Conservation (phyloP, 495 filamentous ascomycete species). For the Neurospora sp. region DNA sequence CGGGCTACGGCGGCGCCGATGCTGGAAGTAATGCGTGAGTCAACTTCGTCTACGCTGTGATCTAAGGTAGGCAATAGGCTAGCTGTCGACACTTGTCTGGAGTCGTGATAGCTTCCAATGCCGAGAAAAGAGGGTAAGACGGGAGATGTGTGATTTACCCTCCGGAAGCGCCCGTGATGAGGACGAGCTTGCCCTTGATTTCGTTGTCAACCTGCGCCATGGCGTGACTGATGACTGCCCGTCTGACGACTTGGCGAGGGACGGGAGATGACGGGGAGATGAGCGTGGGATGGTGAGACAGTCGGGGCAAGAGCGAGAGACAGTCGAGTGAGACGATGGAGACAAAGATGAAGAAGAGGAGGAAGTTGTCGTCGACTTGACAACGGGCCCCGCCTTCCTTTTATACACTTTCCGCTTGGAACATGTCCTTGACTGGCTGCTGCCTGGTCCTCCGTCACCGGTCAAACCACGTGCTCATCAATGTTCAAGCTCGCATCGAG, state of each 20-base stretch:
- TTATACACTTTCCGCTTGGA: background rate
- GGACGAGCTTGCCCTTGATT: constrained; percentile 47
- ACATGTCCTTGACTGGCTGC: background rate
- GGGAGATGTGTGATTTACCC: constrained; percentile 35
- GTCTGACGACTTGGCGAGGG: background rate
- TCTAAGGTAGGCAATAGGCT: background rate
- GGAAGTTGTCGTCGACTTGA: background rate
- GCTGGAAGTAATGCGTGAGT: constrained; percentile 17
- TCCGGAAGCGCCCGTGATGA: constrained; percentile 57
- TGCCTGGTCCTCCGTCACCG: background rate
- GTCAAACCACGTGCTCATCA: background rate
- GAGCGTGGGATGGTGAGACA: background rate
- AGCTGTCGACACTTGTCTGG: background rate
- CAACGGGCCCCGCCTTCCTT: background rate
- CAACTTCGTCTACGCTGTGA: background rate
- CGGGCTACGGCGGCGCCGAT: constrained; percentile 53
- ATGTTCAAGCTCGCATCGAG: background rate
- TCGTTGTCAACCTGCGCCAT: constrained; percentile 36
- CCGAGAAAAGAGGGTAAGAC: background rate
- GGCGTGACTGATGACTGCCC: background rate
- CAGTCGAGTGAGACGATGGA: background rate
- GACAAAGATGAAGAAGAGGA: background rate
- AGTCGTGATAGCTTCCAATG: background rate
- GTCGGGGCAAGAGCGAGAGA: background rate
- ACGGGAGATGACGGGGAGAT: background rate